Conservation (phyloP, 2,329 filamentous ascomycete species). For the Penicillium sp. region DNA sequence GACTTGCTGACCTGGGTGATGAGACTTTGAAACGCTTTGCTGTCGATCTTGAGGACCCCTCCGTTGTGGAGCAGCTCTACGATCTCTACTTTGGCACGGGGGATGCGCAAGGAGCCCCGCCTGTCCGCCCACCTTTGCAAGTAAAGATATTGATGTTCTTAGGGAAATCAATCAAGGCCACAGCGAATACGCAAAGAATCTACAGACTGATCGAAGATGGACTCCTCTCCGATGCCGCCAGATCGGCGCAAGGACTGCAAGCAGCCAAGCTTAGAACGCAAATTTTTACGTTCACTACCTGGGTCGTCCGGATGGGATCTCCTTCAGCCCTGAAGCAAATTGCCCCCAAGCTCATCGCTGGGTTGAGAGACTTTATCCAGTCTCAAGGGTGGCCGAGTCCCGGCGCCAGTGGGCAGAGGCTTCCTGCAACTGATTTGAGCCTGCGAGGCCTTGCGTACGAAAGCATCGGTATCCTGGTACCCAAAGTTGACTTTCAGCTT, state of each 20-base stretch:
- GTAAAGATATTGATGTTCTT: constrained; percentile 71
- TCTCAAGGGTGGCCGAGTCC: constrained; percentile 76
- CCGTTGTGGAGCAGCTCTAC: constrained; percentile 62
- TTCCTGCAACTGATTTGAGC: constrained; percentile 55
- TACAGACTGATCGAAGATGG: constrained; percentile 63
- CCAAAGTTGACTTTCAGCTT: constrained; percentile 37
- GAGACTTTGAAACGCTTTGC: constrained; percentile 77
- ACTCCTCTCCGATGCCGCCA: constrained; percentile 45
- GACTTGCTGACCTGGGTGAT: constrained; percentile 77
- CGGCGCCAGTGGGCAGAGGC: constrained; percentile 46
- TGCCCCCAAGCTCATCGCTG: constrained; percentile 61
- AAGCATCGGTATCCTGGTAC: constrained; percentile 73
- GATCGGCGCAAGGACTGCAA: constrained; percentile 58
- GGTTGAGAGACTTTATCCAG: constrained; percentile 67
- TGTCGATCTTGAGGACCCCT: constrained; percentile 60
- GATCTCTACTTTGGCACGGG: constrained; percentile 63
- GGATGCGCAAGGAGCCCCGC: constrained; percentile 36
- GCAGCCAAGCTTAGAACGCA: constrained; percentile 72
- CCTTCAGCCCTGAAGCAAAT: constrained; percentile 56
- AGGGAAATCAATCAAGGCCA: constrained; percentile 68
- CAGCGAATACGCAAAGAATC: constrained; percentile 62
- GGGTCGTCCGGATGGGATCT: constrained; percentile 70
- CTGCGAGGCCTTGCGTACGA: constrained; percentile 82
- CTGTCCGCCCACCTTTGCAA: constrained; percentile 62
- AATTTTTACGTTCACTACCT: constrained; percentile 80